Conservation (phyloP, 164 flowering plant genomes). For the Nymphaea thermarum region DNA sequence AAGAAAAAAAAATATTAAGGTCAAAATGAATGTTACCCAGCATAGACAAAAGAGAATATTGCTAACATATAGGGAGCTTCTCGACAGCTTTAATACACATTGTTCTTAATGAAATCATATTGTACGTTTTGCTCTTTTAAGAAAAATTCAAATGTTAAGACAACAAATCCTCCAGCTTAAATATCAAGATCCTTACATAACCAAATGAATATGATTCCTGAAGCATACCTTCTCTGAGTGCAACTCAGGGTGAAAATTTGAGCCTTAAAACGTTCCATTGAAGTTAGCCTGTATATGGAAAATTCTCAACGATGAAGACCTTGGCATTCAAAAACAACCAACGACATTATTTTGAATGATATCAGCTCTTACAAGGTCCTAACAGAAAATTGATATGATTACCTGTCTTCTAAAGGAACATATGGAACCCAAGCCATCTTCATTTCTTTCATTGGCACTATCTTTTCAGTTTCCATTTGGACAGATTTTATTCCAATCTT, state of each 20-base stretch:
- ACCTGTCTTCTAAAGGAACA: conserved; percentile 82
- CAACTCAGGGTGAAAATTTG: conserved; percentile 79
- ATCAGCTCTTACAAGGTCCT: background rate
- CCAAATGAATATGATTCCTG: background rate
- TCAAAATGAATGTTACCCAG: too few species aligned
- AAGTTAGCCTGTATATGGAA: conserved; percentile 44
- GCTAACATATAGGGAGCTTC: too few species aligned
- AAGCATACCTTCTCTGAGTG: conserved; percentile 76
- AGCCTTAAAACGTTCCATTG: conserved; percentile 67
- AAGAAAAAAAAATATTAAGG: too few species aligned
- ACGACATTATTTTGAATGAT: background rate
- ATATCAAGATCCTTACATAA: too few species aligned
- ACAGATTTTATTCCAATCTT: conserved; percentile 94
- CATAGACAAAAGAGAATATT: too few species aligned
- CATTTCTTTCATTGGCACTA: conserved; percentile 94
- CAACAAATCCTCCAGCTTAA: too few species aligned
- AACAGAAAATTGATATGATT: background rate
- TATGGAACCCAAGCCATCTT: conserved; percentile 99
- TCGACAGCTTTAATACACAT: too few species aligned
- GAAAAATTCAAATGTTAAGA: too few species aligned
- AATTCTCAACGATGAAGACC: background rate
- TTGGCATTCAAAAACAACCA: background rate
- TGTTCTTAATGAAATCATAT: too few species aligned
- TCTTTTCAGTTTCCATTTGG: conserved; percentile 88
- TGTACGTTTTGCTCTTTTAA: too few species aligned